Percentiles rank a stretch among this genome's conserved stretches.
These are phyloP conservation scores for Abortiporus biennis DNA, from an alignment of 1,284 basidiomycete genomes.

Conservation along the genomic window DNA sequence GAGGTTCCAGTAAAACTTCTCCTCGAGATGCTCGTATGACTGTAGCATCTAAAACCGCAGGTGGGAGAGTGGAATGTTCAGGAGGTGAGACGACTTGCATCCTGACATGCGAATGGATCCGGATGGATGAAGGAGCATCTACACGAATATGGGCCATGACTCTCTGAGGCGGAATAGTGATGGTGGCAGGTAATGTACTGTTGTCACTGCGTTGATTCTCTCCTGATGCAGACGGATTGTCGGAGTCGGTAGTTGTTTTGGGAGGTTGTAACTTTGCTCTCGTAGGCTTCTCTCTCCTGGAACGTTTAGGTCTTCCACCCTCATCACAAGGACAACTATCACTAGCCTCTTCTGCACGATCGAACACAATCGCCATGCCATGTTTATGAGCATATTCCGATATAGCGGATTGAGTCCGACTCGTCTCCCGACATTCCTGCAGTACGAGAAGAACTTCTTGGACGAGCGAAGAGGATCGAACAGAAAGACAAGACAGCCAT, in stretches of 20 bases:
- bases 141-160: conserved; percentile 49
- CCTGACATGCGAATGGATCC: conserved; percentile 58
- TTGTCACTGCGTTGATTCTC: not conserved
- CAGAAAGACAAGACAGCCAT: conserved; percentile 40
- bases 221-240: no score
- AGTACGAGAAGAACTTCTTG: conserved; percentile 56
- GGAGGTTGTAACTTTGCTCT: conserved; percentile 14
- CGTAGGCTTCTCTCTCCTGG: conserved; percentile 12
- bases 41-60: conserved; percentile 46
- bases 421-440: conserved; percentile 37
- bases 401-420: conserved; percentile 17
- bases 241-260: no score
- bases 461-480: conserved; percentile 42
- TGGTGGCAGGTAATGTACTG: conserved; percentile 14
- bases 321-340: conserved; percentile 62
- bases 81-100: conserved; percentile 51
- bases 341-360: conserved; percentile 57
- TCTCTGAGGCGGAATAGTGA: conserved; percentile 34
- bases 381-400: conserved; percentile 45
- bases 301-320: conserved; percentile 34
- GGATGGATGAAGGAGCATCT: conserved; percentile 39
- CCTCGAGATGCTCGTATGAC: conserved; percentile 45
- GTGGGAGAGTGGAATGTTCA: conserved; percentile 37
- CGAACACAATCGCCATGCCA: conserved; percentile 47
- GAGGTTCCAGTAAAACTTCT: conserved; percentile 44